A percentile compares a stretch with the other conserved stretches of the same genome.
phyloP scores from a whole-genome alignment of 768 basidiomycete species.

The Boletus sp. region DNA sequence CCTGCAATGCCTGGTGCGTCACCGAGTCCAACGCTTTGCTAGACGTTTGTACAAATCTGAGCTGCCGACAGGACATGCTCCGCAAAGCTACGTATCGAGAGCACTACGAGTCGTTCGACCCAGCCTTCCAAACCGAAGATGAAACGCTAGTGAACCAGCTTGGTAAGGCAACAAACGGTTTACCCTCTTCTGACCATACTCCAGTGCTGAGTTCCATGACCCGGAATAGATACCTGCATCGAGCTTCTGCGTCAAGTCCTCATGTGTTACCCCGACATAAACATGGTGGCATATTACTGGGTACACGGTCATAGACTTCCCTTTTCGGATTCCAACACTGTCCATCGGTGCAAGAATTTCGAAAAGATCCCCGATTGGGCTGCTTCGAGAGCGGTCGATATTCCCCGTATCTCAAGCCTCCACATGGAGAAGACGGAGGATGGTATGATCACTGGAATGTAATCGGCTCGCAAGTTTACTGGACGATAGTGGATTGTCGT shows the following conservation, averaged over 20 bases:
- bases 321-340: not conserved
- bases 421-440: not conserved
- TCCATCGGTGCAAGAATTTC: slow-evolving; percentile 57
- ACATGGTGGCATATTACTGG: slow-evolving; percentile 12
- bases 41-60: not conserved
- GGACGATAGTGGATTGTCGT: not conserved
- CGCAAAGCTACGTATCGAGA: slow-evolving; percentile 6
- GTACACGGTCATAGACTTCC: not conserved
- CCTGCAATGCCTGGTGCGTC: slow-evolving; percentile 6
- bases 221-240: slow-evolving; percentile 5
- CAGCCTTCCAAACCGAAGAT: not conserved
- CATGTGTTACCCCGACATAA: slow-evolving; percentile 11
- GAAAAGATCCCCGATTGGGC: slow-evolving; percentile 85
- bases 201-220: too few relatives aligned
- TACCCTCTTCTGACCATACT: not conserved
- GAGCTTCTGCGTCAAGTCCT: slow-evolving; percentile 5
- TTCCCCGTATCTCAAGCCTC: not conserved
- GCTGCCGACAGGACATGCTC: not conserved
- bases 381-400: slow-evolving; percentile 15
- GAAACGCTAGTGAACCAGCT: slow-evolving; percentile 3
- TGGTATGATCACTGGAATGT: too few relatives aligned
- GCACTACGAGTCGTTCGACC: not conserved
- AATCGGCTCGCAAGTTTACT: not conserved
- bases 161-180: not conserved
- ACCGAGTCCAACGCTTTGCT: too few relatives aligned